phyloP scores from a whole-genome alignment of 2,329 filamentous ascomycete genomes.

The Dothideomycetes sp. region DNA sequence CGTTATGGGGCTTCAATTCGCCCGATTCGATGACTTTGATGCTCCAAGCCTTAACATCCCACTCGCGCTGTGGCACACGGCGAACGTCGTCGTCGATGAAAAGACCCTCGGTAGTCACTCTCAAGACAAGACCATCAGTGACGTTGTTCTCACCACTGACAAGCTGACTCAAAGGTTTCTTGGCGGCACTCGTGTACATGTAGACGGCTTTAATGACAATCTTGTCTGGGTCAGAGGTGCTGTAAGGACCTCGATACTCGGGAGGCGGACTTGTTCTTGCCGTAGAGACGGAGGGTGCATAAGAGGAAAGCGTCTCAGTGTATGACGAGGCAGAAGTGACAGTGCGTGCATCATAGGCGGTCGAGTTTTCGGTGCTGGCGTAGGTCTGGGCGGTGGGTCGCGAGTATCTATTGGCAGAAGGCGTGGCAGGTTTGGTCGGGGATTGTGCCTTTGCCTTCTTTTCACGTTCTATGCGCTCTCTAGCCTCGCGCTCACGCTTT shows the following conservation, averaged over 20 bases:
- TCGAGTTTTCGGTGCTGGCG: constrained; percentile 53
- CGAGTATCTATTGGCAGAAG: constrained; percentile 32
- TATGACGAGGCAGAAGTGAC: constrained; percentile 38
- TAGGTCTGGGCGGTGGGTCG: constrained; percentile 48
- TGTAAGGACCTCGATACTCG: constrained; percentile 67
- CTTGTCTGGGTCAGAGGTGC: constrained; percentile 87
- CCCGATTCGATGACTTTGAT: constrained; percentile 69
- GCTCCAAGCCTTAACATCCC: constrained; percentile 98
- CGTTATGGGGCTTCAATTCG: constrained; percentile 24
- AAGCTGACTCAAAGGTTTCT: constrained; percentile 83
- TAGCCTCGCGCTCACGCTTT: constrained; percentile 27
- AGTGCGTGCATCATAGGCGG: constrained; percentile 23
- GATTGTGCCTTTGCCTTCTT: constrained; percentile 26
- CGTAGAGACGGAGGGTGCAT: constrained; percentile 75
- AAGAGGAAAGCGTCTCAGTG: constrained; percentile 34
- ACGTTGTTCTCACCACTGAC: constrained; percentile 75
- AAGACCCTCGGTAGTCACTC: constrained; percentile 85
- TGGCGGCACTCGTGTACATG: constrained; percentile 77
- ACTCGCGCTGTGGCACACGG: constrained; percentile 86
- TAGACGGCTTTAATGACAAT: constrained; percentile 93
- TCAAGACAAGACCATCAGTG: constrained; percentile 83
- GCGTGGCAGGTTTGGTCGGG: constrained; percentile 14
- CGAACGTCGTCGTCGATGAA: constrained; percentile 96
- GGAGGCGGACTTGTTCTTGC: constrained; percentile 75
- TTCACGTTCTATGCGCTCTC: constrained; percentile 33